Evolutionary conservation across 495 filamentous ascomycete genomes (phyloP).

Genomic region (Aspergillus baeticus): DNA sequence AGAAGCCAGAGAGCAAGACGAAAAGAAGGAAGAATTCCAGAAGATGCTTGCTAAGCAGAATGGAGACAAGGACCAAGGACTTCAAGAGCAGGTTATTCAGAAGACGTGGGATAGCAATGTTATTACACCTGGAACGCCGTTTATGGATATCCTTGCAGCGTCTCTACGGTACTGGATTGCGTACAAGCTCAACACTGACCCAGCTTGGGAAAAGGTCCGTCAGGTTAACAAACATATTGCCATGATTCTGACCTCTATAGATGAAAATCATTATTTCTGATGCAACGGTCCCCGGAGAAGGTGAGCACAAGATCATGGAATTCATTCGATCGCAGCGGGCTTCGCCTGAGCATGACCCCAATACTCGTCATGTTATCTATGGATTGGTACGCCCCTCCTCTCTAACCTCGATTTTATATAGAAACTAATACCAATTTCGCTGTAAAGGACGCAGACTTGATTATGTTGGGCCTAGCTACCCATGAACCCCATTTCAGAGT

Average conservation of each 20-base stretch:
- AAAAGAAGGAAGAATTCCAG: constrained; percentile 81
- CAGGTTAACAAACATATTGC: not conserved
- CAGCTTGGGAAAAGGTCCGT: constrained; percentile 81
- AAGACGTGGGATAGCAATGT: constrained; percentile 97
- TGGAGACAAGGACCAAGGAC: constrained; percentile 56
- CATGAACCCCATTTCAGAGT: constrained; percentile 98
- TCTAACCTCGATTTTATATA: not conserved
- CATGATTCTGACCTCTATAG: constrained; percentile 34
- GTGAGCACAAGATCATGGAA: constrained; percentile 99
- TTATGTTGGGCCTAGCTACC: constrained; percentile 96
- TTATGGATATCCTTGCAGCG: constrained; percentile 95
- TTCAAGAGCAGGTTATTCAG: constrained; percentile 65
- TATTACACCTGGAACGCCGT: constrained; percentile 96
- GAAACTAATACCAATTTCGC: constrained; percentile 19
- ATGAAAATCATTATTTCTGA: constrained; percentile 98
- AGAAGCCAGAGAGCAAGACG: constrained; percentile 91
- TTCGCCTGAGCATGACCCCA: constrained; percentile 89
- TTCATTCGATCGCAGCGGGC: constrained; percentile 92
- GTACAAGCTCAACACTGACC: constrained; percentile 96
- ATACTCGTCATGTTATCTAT: constrained; percentile 95
- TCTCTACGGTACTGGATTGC: constrained; percentile 93
- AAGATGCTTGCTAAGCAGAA: constrained; percentile 74
- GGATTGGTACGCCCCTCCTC: constrained; percentile 55
- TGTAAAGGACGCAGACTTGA: constrained; percentile 82
- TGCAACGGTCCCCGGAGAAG: constrained; percentile 94